Evolutionary conservation across 805 yeast genomes (phyloP).

Genomic region (Metschnikowia dekortorum): DNA sequence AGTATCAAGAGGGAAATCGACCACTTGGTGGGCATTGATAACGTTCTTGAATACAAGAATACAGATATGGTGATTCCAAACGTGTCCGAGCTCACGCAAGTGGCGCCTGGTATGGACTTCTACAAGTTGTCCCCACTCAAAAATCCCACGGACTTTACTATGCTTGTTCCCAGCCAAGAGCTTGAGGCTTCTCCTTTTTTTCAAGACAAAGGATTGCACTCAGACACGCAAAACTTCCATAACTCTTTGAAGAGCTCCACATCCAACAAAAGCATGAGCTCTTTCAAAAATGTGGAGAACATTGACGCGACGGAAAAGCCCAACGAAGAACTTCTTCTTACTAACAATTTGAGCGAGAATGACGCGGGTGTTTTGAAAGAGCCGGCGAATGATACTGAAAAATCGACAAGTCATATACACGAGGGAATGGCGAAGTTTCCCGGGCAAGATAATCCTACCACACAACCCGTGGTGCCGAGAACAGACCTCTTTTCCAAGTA

Average conservation of each 20-base stretch:
- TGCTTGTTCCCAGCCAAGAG: slow-evolving; percentile 22
- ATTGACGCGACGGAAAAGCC: neutral
- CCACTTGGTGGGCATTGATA: slow-evolving; percentile 29
- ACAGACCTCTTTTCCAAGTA: slow-evolving; percentile 7
- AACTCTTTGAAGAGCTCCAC: neutral
- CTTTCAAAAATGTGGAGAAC: neutral
- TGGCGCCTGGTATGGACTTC: slow-evolving; percentile 17
- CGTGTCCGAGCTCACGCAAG: slow-evolving; percentile 28
- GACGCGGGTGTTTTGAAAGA: neutral
- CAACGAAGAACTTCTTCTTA: neutral
- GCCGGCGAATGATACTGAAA: neutral
- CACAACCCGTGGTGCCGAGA: neutral
- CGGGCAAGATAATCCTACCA: neutral
- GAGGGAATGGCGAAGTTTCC: neutral
- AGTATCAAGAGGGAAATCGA: slow-evolving; percentile 31
- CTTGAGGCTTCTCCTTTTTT: neutral
- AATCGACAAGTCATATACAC: neutral
- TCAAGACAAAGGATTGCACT: neutral
- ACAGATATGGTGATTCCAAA: slow-evolving; percentile 13
- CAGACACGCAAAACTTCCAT: neutral
- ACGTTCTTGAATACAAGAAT: slow-evolving; percentile 11
- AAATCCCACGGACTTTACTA: slow-evolving; percentile 29
- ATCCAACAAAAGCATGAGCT: neutral
- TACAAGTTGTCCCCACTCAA: slow-evolving; percentile 28
- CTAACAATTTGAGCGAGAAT: neutral